Base-by-base conservation (phyloP, 495 filamentous ascomycete genomes). In the Immersiella caudata region DNA sequence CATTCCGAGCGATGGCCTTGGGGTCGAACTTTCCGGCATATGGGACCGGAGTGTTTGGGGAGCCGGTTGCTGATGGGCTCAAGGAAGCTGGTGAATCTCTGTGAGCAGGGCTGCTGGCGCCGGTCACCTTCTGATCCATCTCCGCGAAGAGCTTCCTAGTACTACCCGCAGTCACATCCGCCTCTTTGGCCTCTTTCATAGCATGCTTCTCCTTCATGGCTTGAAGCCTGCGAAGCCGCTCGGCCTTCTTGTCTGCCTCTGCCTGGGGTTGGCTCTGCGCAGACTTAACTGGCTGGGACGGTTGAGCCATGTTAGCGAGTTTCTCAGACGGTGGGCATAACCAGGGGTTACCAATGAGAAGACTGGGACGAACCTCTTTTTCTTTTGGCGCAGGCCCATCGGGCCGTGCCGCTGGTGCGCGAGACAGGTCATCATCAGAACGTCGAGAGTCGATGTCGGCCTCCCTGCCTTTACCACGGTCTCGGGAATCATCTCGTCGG, bases 151-250 rank as follows among this genome's bases (percentile, higher is more conserved):
- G 87, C 72, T 84, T 89, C 60, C 87, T 80, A 55, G 89, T 85
- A 54, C 86, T 88, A 56, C 87, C 86, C 52, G 84, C 78, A 7
- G 82, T 84, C n/a, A 87, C 80, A 70, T 89, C 89, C 64, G 89
- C 89, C 75, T 92, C 88, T 71, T 92, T 93, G 57, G 85, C 85
- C 72, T 91, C 91, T 69, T 91, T 89, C 71, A 93, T 87, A 46
- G 91, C 92, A 20, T 92, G 90, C 71, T 96, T 95, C 75, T 91
- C 88, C 77, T 96, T 97, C 93, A 93, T 96, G 68, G 92, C 92
- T 76, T 94, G 91, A 35, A 97, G 76, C 67, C 93, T 94, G 29
- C 93, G 92, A 36, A 94, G 83, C 60, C 91, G 82, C 75, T 96
- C 92, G 55, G 88, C 91, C 73, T 93, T 91, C 74, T 95, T 94